These are phyloP conservation scores for Neurospora hispaniola DNA, from an alignment of 495 filamentous ascomycete genomes.

Conservation along the genomic window DNA sequence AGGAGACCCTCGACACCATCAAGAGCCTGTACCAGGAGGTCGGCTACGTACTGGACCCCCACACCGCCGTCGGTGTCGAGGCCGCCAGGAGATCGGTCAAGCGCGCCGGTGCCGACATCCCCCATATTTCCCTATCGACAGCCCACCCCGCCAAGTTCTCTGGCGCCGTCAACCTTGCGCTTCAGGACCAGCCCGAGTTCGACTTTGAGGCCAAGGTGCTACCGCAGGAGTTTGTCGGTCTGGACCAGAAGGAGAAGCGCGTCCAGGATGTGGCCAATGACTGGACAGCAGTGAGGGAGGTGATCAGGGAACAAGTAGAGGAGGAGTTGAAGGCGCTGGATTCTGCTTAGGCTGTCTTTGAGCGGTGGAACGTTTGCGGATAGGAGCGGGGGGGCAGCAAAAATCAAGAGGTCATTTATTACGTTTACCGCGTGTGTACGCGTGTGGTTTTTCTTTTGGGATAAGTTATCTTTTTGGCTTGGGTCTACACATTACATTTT, in stretches of 20 bases:
- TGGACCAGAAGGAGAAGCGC: constrained; percentile 55
- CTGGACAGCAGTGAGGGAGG: constrained; percentile 40
- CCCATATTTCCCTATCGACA: constrained; percentile 75
- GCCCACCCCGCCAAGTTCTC: constrained; percentile 93
- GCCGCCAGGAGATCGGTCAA: constrained; percentile 57
- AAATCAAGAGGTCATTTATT: neutral
- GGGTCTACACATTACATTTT: neutral
- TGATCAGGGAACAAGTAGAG: constrained; percentile 45
- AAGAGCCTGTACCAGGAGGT: constrained; percentile 48
- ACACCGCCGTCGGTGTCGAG: constrained; percentile 75
- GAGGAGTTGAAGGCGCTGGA: constrained; percentile 31
- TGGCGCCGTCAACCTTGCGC: constrained; percentile 62
- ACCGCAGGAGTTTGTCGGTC: constrained; percentile 64
- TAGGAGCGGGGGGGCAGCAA: neutral
- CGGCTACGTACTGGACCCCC: constrained; percentile 81
- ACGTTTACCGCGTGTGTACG: neutral
- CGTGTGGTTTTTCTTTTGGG: neutral
- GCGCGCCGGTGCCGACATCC: constrained; percentile 28
- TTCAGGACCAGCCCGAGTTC: constrained; percentile 56
- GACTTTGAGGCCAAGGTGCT: constrained; percentile 60
- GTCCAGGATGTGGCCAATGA: constrained; percentile 43
- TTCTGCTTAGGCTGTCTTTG: neutral
- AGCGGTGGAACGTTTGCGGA: neutral
- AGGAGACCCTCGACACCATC: constrained; percentile 67
- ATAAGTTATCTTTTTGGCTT: neutral